Percentiles rank a stretch among this genome's conserved stretches.
These are phyloP conservation scores for Globisporangium uncinulatum DNA, from an alignment of 352 stramenopile genomes.

Conservation along the genomic window DNA sequence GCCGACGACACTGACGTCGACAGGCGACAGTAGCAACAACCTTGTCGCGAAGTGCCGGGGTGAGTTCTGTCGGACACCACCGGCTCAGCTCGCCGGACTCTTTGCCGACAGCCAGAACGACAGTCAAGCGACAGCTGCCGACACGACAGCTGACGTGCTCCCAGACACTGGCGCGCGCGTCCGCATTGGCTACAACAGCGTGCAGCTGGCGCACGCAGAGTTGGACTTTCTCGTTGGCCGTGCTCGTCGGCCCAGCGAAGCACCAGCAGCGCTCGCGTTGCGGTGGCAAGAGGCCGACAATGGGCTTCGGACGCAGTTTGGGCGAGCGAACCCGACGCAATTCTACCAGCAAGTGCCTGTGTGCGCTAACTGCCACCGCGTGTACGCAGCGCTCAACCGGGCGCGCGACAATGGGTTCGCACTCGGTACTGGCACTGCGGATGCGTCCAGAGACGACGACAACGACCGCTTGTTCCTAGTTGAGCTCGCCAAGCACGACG, in stretches of 20 bases:
- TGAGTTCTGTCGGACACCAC: slow-evolving; percentile 49
- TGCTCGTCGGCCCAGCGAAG: background rate
- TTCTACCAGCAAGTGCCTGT: slow-evolving; percentile 80
- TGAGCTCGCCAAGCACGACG: slow-evolving; percentile 50
- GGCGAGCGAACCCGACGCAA: slow-evolving; percentile 48
- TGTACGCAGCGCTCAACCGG: slow-evolving; percentile 57
- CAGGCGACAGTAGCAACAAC: background rate
- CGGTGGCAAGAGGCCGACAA: slow-evolving; percentile 68
- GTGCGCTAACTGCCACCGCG: slow-evolving; percentile 64
- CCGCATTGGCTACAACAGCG: slow-evolving; percentile 73
- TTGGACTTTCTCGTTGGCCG: slow-evolving; percentile 37
- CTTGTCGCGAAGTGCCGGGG: slow-evolving; percentile 40
- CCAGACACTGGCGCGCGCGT: slow-evolving; percentile 44
- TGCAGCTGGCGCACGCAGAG: slow-evolving; percentile 57
- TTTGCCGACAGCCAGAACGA: background rate
- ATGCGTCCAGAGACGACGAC: slow-evolving; percentile 11
- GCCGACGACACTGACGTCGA: background rate
- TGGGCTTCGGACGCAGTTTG: slow-evolving; percentile 54
- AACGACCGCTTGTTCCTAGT: slow-evolving; percentile 61
- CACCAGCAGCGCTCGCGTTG: slow-evolving; percentile 21
- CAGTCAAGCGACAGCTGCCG: slow-evolving; percentile 9
- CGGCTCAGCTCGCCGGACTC: slow-evolving; percentile 33
- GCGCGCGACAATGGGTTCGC: slow-evolving; percentile 47
- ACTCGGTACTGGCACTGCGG: background rate
- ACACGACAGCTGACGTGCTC: slow-evolving; percentile 13